Evolutionary conservation across 169 alveolate genomes (phyloP).

Genomic region (Eimeria praecox): DNA sequence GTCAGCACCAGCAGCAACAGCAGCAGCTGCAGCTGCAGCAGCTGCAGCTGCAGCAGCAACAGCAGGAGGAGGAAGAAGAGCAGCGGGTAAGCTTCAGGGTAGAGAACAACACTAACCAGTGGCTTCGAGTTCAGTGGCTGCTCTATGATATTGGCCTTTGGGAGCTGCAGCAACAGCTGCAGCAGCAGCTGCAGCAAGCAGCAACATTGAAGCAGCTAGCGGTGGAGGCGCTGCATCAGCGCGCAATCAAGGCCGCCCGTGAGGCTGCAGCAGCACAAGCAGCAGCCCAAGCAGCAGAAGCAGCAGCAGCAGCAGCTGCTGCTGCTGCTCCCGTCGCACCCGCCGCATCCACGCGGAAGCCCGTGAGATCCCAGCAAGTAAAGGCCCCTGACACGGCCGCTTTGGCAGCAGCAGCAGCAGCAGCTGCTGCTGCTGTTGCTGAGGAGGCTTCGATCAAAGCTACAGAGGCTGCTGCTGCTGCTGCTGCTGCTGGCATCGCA

Average conservation of each 20-base stretch:
- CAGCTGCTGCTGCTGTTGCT: constrained; percentile 61
- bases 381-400: constrained; percentile 31
- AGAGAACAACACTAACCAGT: constrained; percentile 53
- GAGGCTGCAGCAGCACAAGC: constrained; percentile 45
- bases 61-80: constrained; percentile 18
- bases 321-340: constrained; percentile 28
- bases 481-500: constrained; percentile 30
- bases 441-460: constrained; percentile 35
- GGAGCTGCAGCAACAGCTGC: constrained; percentile 60
- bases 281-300: constrained; percentile 43
- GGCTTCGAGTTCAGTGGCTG: constrained; percentile 57
- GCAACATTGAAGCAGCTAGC: constrained; percentile 2
- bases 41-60: background rate
- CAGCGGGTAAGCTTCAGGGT: background rate
- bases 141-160: constrained; percentile 46
- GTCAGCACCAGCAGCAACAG: background rate
- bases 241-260: constrained; percentile 33
- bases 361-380: background rate
- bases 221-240: constrained; percentile 40
- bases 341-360: constrained; percentile 20
- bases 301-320: constrained; percentile 11
- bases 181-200: constrained; percentile 51
- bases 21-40: background rate
- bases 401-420: constrained; percentile 54
- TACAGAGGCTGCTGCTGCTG: constrained; percentile 50